Evolutionary conservation across 257 asterid genomes (phyloP).

Genomic region (Fraxinus anomala): DNA sequence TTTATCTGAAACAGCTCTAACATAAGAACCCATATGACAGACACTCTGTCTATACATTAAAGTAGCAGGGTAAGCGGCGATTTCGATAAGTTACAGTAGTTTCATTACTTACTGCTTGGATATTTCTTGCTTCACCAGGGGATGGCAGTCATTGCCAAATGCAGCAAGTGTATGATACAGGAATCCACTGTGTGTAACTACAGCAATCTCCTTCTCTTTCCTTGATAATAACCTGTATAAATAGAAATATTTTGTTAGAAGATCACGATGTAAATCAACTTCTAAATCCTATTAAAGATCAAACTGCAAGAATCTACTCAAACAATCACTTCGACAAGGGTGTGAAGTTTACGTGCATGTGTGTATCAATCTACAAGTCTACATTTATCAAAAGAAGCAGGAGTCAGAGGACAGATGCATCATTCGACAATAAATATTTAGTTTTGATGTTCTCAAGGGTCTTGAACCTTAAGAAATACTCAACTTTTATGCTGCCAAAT

Average conservation of each 20-base stretch:
- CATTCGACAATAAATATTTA: not conserved
- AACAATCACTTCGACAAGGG: not conserved
- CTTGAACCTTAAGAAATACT: not conserved
- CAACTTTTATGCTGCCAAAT: not conserved
- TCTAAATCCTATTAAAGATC: not conserved
- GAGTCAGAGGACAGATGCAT: not conserved
- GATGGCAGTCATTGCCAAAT: constrained; percentile 72
- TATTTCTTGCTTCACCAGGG: constrained; percentile 65
- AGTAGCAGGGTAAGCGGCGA: not conserved
- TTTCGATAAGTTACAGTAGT: constrained; percentile 7
- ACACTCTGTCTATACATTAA: not conserved
- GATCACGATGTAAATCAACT: not conserved
- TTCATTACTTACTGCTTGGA: constrained; percentile 63
- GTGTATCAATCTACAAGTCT: not conserved
- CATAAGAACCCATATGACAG: not conserved
- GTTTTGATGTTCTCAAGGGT: not conserved
- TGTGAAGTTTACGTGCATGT: not conserved
- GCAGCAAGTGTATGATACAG: constrained; percentile 68
- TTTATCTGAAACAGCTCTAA: not conserved
- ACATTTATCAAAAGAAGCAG: not conserved
- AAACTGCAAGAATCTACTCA: not conserved
- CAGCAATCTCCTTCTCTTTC: constrained; percentile 87
- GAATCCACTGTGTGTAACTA: constrained; percentile 91
- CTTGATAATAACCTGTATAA: constrained; percentile 66
- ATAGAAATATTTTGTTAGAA: constrained; percentile 14